A percentile compares a stretch with the other conserved stretches of the same genome.
These are phyloP conservation scores for Allium sativum DNA, from an alignment of 106 monocot species.

Conservation along the genomic window DNA sequence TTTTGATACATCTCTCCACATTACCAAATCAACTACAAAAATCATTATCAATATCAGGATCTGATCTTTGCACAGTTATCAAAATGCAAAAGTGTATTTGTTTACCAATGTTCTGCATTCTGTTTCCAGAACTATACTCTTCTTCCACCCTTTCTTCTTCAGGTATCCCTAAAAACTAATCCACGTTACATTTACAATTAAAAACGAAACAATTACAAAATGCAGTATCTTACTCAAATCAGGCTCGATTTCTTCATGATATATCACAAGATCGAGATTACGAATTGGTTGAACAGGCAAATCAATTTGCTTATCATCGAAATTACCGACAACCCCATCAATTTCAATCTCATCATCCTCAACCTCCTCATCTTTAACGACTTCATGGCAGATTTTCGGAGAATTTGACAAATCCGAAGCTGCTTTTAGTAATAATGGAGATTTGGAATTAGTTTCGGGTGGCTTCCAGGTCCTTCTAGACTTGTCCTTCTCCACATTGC, in stretches of 20 bases:
- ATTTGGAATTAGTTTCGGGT: constrained; percentile 13
- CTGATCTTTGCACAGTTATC: no score
- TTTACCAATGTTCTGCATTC: constrained; percentile 74
- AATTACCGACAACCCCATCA: constrained; percentile 21
- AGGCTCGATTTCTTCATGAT: constrained; percentile 6
- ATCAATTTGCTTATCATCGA: constrained; percentile 59
- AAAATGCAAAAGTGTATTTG: background rate
- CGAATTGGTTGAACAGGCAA: constrained; percentile 14
- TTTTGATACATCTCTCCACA: constrained; percentile 76
- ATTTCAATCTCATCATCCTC: constrained; percentile 22
- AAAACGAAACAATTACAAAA: background rate
- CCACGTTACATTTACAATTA: background rate
- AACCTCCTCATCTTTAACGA: constrained; percentile 5
- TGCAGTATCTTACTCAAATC: constrained; percentile 5
- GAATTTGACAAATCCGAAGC: background rate
- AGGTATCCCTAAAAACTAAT: background rate
- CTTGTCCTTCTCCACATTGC: constrained; percentile 7
- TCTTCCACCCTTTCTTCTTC: constrained; percentile 10
- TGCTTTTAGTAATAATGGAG: no score
- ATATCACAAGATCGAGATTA: background rate
- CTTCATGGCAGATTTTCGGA: constrained; percentile 6
- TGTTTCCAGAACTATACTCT: constrained; percentile 15
- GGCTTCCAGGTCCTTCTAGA: constrained; percentile 73
- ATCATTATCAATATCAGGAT: no score
- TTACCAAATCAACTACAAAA: constrained; percentile 74